phyloP scores from a whole-genome alignment of 2,329 filamentous ascomycete genomes.

The Chrysoporthe austroafricana region DNA sequence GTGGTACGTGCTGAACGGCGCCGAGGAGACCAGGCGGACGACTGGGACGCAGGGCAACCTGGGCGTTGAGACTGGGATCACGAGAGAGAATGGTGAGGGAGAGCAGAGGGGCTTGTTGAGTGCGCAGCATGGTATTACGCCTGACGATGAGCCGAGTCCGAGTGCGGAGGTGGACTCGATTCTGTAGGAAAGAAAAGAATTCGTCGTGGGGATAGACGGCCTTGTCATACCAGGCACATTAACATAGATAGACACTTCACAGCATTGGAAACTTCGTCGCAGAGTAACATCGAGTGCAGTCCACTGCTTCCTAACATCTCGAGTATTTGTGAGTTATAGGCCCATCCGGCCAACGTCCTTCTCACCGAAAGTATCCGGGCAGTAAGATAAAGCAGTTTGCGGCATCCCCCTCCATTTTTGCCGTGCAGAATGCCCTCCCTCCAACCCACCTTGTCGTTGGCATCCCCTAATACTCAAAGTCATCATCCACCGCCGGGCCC shows the following conservation, averaged over 20 bases:
- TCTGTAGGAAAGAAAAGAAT: constrained; percentile 14
- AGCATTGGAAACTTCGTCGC: not conserved
- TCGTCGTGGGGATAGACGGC: no score
- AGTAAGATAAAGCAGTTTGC: constrained; percentile 12
- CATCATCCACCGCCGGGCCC: constrained; percentile 86
- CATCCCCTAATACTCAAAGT: constrained; percentile 85
- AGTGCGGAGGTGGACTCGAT: constrained; percentile 25
- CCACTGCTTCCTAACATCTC: not conserved
- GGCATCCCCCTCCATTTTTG: not conserved
- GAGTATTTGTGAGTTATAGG: not conserved
- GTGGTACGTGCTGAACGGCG: constrained; percentile 87
- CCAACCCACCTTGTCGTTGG: not conserved
- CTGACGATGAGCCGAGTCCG: constrained; percentile 38
- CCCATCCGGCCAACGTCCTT: not conserved
- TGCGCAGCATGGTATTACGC: constrained; percentile 34
- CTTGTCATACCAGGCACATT: not conserved
- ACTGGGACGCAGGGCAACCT: constrained; percentile 31
- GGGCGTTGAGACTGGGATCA: constrained; percentile 41
- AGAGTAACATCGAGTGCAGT: not conserved
- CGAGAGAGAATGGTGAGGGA: constrained; percentile 43
- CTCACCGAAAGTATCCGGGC: not conserved
- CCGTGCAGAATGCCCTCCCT: not conserved
- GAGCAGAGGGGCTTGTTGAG: constrained; percentile 50
- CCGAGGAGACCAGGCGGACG: constrained; percentile 61
- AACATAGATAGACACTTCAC: constrained; percentile 3